A percentile compares a stretch with the other conserved stretches of the same genome.
These are phyloP conservation scores for Myochromella boudieri DNA, from an alignment of 768 basidiomycete genomes.

Conservation along the genomic window DNA sequence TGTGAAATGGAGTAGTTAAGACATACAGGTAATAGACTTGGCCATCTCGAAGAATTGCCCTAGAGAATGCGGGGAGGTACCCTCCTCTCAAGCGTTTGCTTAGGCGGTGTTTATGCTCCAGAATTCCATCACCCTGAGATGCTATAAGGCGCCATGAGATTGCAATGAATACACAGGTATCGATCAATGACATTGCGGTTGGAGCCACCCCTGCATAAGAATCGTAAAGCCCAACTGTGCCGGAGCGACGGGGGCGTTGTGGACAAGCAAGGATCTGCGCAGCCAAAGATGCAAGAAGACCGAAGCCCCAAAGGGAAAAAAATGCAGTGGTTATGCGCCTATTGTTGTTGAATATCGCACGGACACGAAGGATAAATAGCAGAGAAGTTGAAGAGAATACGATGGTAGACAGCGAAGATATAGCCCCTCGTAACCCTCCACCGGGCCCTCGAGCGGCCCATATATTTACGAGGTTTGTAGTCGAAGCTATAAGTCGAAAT, in stretches of 20 bases:
- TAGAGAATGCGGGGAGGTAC: slow-evolving; percentile 25
- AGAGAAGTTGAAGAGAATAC: slow-evolving; percentile 1
- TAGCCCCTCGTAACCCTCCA: neutral
- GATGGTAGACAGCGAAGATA: neutral
- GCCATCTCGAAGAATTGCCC: slow-evolving; percentile 25
- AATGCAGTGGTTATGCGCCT: slow-evolving; percentile 25
- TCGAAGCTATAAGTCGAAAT: no score
- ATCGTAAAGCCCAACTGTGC: slow-evolving; percentile 18
- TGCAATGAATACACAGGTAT: slow-evolving; percentile 30
- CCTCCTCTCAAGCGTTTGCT: slow-evolving; percentile 19
- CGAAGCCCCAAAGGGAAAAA: slow-evolving; percentile 27
- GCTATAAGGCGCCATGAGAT: slow-evolving; percentile 26
- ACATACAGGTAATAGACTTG: slow-evolving; percentile 34
- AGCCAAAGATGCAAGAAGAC: slow-evolving; percentile 24
- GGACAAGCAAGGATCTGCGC: slow-evolving; percentile 21
- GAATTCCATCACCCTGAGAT: neutral
- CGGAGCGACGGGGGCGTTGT: slow-evolving; percentile 25
- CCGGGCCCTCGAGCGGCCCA: no score
- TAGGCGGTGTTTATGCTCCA: neutral
- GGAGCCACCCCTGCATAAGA: slow-evolving; percentile 17
- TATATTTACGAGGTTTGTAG: no score
- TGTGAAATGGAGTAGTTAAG: neutral
- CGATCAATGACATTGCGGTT: slow-evolving; percentile 22
- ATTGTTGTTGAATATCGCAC: slow-evolving; percentile 16
- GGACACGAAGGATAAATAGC: neutral